phyloP scores from a whole-genome alignment of 2,329 filamentous ascomycete genomes.

The Pseudogymnoascus sp. region DNA sequence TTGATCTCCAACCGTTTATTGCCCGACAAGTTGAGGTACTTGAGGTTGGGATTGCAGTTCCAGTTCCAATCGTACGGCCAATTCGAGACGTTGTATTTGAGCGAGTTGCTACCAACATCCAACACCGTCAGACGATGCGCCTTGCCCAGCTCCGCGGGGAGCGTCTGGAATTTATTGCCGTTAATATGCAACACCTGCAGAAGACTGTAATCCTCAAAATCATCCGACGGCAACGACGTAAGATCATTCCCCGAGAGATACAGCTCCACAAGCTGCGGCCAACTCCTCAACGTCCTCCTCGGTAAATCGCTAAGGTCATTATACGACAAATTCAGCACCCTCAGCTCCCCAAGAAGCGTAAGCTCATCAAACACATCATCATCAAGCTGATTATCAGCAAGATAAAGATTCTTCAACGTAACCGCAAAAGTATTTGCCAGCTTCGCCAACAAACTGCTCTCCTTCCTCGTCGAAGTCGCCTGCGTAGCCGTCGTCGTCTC shows the following conservation, averaged over 20 bases:
- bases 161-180: constrained; percentile 92
- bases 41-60: constrained; percentile 94
- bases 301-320: constrained; percentile 89
- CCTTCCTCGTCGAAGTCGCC: constrained; percentile 61
- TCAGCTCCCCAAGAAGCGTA: constrained; percentile 69
- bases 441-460: constrained; percentile 75
- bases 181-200: constrained; percentile 92
- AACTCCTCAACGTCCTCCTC: constrained; percentile 66
- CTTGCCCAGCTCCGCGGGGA: constrained; percentile 90
- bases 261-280: constrained; percentile 82
- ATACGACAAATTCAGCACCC: constrained; percentile 87
- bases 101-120: constrained; percentile 86
- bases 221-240: constrained; percentile 83
- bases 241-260: constrained; percentile 94
- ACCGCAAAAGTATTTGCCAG: constrained; percentile 80
- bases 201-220: constrained; percentile 80
- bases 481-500: constrained; percentile 34
- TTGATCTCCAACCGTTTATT: constrained; percentile 95
- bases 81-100: constrained; percentile 99
- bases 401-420: constrained; percentile 72
- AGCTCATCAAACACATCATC: constrained; percentile 95
- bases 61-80: constrained; percentile 99
- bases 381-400: constrained; percentile 89
- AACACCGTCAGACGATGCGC: constrained; percentile 85
- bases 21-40: constrained; percentile 91